These are phyloP conservation scores for Hymenotorrendiella dingleyae DNA, from an alignment of 2,329 filamentous ascomycete genomes.

Conservation along the genomic window DNA sequence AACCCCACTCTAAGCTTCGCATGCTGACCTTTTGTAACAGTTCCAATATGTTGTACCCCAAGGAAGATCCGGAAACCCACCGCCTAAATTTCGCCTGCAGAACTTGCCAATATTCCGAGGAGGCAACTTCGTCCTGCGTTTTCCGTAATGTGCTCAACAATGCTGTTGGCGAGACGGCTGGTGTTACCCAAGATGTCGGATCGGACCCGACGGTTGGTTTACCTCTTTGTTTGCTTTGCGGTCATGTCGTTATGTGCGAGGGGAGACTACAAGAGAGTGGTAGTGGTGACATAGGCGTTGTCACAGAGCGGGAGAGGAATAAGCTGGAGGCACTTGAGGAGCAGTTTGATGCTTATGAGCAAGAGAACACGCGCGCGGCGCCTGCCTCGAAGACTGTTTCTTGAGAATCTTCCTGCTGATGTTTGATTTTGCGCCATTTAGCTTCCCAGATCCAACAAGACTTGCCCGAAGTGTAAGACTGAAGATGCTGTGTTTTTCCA, in stretches of 20 bases:
- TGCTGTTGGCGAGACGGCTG: conserved; percentile 88
- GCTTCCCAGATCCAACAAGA: conserved; percentile 85
- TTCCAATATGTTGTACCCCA: conserved; percentile 96
- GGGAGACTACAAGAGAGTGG: conserved; percentile 7
- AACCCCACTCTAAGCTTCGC: conserved; percentile 6
- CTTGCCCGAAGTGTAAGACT: conserved; percentile 78
- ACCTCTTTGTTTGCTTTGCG: conserved; percentile 43
- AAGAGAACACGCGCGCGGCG: too few species aligned
- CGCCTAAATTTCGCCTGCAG: conserved; percentile 92
- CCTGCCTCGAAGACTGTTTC: conserved; percentile 6
- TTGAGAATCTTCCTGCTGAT: conserved; percentile 32
- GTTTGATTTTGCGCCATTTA: conserved; percentile 44
- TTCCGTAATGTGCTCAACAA: conserved; percentile 93
- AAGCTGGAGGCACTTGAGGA: conserved; percentile 8
- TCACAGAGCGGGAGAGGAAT: conserved; percentile 5
- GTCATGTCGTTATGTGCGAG: conserved; percentile 38
- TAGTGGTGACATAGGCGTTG: conserved; percentile 6
- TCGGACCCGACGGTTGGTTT: conserved; percentile 97
- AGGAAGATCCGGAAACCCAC: conserved; percentile 81
- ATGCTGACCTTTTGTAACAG: conserved; percentile 36
- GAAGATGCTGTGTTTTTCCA: conserved; percentile 97
- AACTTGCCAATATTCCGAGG: conserved; percentile 87
- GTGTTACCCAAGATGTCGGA: conserved; percentile 94
- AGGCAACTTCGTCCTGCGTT: conserved; percentile 81
- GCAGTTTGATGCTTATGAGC: too few species aligned